A percentile compares a stretch with the other conserved stretches of the same genome.
Evolutionary conservation across 495 filamentous ascomycete species (phyloP).

Genomic region (Daldinia decipiens): DNA sequence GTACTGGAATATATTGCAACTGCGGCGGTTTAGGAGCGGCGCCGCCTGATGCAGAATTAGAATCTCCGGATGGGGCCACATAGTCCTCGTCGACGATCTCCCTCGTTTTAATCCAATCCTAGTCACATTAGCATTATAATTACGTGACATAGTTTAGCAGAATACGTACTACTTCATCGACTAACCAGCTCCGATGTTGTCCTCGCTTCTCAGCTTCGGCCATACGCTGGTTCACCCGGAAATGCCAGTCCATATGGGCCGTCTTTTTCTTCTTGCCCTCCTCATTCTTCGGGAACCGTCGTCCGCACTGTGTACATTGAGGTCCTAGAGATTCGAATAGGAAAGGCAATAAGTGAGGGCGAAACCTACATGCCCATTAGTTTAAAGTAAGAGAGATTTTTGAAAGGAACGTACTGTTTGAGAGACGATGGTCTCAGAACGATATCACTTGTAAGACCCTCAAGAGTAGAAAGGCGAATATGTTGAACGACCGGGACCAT

Average conservation of each 20-base stretch:
- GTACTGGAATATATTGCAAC: conserved; percentile 81
- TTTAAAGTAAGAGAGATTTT: conserved; percentile 16
- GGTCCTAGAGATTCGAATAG: conserved; percentile 84
- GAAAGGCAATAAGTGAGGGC: conserved; percentile 72
- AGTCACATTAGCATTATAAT: conserved; percentile 34
- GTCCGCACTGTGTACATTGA: conserved; percentile 89
- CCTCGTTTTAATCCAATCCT: conserved; percentile 89
- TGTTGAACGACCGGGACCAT: conserved; percentile 15
- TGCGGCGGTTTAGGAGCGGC: conserved; percentile 58
- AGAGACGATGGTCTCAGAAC: conserved; percentile 77
- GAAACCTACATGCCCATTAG: conserved; percentile 66
- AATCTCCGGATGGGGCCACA: conserved; percentile 47
- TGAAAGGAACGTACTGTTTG: conserved; percentile 71
- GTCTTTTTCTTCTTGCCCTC: conserved; percentile 85
- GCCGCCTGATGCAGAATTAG: conserved; percentile 28
- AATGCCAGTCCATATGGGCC: conserved; percentile 98
- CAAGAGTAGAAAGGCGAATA: conserved; percentile 35
- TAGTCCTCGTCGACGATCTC: conserved; percentile 76
- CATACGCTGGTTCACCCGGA: conserved; percentile 89
- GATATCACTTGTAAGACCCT: conserved; percentile 65
- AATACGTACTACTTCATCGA: conserved; percentile 82
- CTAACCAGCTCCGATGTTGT: conserved; percentile 91
- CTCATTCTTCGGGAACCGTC: conserved; percentile 80
- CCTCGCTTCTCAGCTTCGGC: conserved; percentile 81
- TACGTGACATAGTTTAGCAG: not conserved